These are phyloP conservation scores for Ustulina deusta DNA, from an alignment of 2,329 filamentous ascomycete genomes.

Conservation along the genomic window DNA sequence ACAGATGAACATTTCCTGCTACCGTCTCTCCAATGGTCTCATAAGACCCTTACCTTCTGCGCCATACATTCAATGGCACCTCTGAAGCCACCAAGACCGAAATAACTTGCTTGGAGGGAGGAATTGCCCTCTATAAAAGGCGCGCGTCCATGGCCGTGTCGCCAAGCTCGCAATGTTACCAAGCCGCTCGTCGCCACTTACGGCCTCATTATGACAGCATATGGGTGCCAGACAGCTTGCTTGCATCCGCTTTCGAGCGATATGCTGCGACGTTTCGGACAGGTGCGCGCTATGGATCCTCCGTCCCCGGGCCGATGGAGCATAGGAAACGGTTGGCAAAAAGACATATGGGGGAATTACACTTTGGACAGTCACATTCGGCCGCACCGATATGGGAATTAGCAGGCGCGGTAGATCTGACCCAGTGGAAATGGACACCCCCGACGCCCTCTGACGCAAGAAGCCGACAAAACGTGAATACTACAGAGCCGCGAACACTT, in stretches of 20 bases:
- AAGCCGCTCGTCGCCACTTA: constrained; percentile 60
- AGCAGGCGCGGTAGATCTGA: constrained; percentile 58
- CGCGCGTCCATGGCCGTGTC: constrained; percentile 59
- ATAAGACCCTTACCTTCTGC: neutral
- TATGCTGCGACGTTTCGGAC: constrained; percentile 53
- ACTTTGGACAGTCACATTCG: constrained; percentile 54
- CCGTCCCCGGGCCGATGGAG: constrained; percentile 67
- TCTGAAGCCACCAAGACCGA: constrained; percentile 26
- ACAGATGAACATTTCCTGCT: neutral
- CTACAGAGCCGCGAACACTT: neutral
- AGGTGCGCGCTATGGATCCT: constrained; percentile 50
- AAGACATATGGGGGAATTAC: constrained; percentile 65
- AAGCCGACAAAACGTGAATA: constrained; percentile 20
- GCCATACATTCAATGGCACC: constrained; percentile 11
- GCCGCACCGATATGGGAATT: constrained; percentile 60
- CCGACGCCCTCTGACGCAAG: constrained; percentile 54
- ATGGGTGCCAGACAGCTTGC: constrained; percentile 70
- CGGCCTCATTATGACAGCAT: constrained; percentile 57
- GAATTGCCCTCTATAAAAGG: constrained; percentile 3
- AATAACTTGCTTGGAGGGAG: constrained; percentile 27
- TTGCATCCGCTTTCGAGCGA: constrained; percentile 63
- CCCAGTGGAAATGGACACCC: constrained; percentile 65
- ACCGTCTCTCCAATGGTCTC: constrained; percentile 1
- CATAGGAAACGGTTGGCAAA: constrained; percentile 65
- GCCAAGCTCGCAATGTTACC: constrained; percentile 61